Evolutionary conservation across 2,329 filamentous ascomycete species (phyloP).

Genomic region (Sporothrix pallida): DNA sequence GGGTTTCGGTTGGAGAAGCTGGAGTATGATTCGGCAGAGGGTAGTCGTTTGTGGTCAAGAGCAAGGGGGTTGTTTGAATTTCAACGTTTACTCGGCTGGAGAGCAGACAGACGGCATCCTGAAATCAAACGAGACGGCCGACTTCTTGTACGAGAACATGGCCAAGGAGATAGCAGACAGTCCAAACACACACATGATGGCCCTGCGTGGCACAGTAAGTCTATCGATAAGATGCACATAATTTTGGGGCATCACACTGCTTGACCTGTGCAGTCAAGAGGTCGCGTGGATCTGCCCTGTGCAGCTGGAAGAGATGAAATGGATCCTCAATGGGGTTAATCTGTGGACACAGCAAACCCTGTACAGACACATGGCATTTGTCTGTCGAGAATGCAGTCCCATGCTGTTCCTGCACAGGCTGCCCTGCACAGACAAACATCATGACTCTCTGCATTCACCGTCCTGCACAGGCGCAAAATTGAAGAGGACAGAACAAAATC

Average conservation of each 20-base stretch:
- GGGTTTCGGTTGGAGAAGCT: neutral
- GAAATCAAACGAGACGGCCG: neutral
- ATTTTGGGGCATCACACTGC: neutral
- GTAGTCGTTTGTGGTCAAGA: neutral
- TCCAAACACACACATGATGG: too few relatives aligned
- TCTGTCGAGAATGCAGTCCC: neutral
- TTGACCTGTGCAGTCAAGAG: neutral
- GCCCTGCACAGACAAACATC: neutral
- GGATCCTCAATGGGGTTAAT: neutral
- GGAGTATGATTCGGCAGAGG: neutral
- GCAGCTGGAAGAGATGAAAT: neutral
- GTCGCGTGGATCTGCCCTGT: slow-evolving; percentile 7
- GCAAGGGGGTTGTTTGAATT: neutral
- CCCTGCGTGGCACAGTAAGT: slow-evolving; percentile 5
- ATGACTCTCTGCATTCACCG: neutral
- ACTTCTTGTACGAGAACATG: slow-evolving; percentile 16
- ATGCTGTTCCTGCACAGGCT: neutral
- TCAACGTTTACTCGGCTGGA: neutral
- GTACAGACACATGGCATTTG: neutral
- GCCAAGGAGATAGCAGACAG: neutral
- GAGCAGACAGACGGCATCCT: neutral
- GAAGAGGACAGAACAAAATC: neutral
- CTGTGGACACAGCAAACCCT: neutral
- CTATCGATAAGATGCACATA: neutral
- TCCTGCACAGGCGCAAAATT: neutral